A percentile compares a stretch with the other conserved stretches of the same genome.
Conservation (phyloP, 2,329 filamentous ascomycete species). For the Epichloe baconii region DNA sequence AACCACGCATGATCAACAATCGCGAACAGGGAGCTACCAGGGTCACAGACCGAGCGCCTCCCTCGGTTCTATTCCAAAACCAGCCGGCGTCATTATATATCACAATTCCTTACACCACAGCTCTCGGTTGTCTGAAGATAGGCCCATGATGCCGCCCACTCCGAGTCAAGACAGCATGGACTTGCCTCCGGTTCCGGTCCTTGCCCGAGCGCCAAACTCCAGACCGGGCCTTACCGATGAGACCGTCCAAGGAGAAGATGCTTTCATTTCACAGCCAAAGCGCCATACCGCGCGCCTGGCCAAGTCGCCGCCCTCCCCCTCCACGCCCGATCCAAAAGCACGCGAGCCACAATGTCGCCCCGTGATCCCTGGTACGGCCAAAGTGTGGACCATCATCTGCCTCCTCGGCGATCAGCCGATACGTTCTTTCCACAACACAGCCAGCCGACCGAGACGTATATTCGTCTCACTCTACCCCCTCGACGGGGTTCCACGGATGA, state of each 20-base stretch:
- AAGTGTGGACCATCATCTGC: slow-evolving; percentile 18
- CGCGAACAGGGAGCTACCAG: slow-evolving; percentile 7
- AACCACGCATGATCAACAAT: neutral
- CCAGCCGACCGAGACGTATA: slow-evolving; percentile 12
- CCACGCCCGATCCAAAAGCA: slow-evolving; percentile 29
- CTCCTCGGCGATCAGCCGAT: slow-evolving; percentile 22
- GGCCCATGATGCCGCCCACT: slow-evolving; percentile 18
- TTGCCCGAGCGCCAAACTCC: slow-evolving; percentile 49
- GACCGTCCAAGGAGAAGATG: slow-evolving; percentile 43
- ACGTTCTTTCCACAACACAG: slow-evolving; percentile 8
- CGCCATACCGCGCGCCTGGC: slow-evolving; percentile 32
- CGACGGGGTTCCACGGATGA: slow-evolving; percentile 33
- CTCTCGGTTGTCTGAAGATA: slow-evolving; percentile 16
- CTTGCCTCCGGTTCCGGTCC: slow-evolving; percentile 34
- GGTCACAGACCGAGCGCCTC: slow-evolving; percentile 18
- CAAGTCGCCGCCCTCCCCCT: slow-evolving; percentile 36
- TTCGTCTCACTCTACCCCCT: slow-evolving; percentile 29
- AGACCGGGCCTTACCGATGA: slow-evolving; percentile 50
- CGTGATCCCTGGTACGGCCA: slow-evolving; percentile 26
- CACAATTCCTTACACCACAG: slow-evolving; percentile 17
- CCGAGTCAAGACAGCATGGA: slow-evolving; percentile 30
- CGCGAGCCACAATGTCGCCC: slow-evolving; percentile 31
- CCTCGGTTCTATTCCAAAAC: slow-evolving; percentile 27
- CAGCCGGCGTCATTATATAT: slow-evolving; percentile 43
- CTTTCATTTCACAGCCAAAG: slow-evolving; percentile 41